Evolutionary conservation across 2,329 filamentous ascomycete genomes (phyloP).

Genomic region (Paraconiothyrium brasiliense): DNA sequence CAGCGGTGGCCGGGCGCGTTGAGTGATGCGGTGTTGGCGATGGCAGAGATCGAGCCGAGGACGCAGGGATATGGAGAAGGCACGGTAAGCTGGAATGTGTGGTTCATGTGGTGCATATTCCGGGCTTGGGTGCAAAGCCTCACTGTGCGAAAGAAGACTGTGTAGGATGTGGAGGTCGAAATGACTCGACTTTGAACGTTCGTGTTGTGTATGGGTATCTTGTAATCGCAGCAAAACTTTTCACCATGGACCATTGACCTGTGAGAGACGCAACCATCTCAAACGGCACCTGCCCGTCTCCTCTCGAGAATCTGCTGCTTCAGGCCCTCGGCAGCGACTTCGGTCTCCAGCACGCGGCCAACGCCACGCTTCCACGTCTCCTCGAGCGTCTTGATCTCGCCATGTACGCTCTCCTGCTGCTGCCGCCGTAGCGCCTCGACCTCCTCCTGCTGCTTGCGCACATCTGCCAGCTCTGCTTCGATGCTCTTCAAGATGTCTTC

Average conservation of each 20-base stretch:
- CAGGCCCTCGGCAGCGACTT: constrained; percentile 81
- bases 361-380: constrained; percentile 82
- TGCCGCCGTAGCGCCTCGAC: constrained; percentile 75
- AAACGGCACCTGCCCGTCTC: constrained; percentile 46
- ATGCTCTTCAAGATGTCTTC: constrained; percentile 75
- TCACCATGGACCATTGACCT: background rate
- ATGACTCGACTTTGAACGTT: background rate
- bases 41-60: too few relatives aligned
- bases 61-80: background rate
- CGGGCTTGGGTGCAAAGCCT: background rate
- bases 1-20: too few relatives aligned
- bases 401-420: constrained; percentile 74
- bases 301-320: constrained; percentile 50
- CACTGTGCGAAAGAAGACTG: background rate
- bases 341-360: constrained; percentile 82
- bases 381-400: constrained; percentile 78
- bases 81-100: background rate
- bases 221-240: background rate
- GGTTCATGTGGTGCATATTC: background rate
- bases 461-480: constrained; percentile 77
- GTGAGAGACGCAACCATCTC: constrained; percentile 6
- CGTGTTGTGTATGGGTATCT: constrained; percentile 12
- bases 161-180: background rate
- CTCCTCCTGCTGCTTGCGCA: constrained; percentile 74
- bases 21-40: too few relatives aligned